phyloP scores from a whole-genome alignment of 768 basidiomycete species.

The Rhizopogon roseolus region DNA sequence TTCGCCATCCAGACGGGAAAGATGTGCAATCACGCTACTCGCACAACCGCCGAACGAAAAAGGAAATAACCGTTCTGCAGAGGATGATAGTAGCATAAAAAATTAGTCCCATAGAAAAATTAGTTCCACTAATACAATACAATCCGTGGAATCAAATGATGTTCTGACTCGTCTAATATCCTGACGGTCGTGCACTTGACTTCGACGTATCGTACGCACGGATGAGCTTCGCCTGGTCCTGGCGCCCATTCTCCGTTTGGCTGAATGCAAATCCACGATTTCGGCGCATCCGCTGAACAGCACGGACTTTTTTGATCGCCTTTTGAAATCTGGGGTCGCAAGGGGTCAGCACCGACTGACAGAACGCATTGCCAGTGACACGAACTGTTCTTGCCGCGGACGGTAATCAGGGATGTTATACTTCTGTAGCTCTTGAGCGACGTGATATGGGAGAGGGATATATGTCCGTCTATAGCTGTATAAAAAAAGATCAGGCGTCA shows the following conservation, averaged over 20 bases:
- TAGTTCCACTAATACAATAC: slow-evolving; percentile 6
- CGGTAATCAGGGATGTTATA: slow-evolving; percentile 97
- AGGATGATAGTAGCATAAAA: not conserved
- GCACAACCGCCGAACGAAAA: not conserved
- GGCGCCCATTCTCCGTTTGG: slow-evolving; percentile 86
- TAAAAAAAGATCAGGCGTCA: not conserved
- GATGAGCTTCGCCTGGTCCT: slow-evolving; percentile 85
- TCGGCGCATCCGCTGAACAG: slow-evolving; percentile 93
- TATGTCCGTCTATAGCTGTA: slow-evolving; percentile 87
- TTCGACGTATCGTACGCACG: slow-evolving; percentile 86
- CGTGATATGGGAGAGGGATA: slow-evolving; percentile 89
- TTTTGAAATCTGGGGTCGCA: slow-evolving; percentile 77
- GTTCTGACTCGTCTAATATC: slow-evolving; percentile 45
- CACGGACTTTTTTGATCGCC: slow-evolving; percentile 99
- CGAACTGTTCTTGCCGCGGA: slow-evolving; percentile 94
- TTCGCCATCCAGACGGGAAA: not conserved
- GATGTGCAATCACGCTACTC: no score
- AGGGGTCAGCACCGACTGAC: slow-evolving; percentile 2
- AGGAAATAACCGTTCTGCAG: not conserved
- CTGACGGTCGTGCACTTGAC: slow-evolving; percentile 64
- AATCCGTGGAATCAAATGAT: slow-evolving; percentile 1
- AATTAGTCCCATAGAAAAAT: slow-evolving; percentile 4
- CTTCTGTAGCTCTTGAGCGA: slow-evolving; percentile 98
- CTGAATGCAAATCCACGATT: slow-evolving; percentile 98
- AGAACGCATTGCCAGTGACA: slow-evolving; percentile 12